Base-by-base conservation (phyloP, 352 stramenopile species). In the Phytophthora uliginosa region DNA sequence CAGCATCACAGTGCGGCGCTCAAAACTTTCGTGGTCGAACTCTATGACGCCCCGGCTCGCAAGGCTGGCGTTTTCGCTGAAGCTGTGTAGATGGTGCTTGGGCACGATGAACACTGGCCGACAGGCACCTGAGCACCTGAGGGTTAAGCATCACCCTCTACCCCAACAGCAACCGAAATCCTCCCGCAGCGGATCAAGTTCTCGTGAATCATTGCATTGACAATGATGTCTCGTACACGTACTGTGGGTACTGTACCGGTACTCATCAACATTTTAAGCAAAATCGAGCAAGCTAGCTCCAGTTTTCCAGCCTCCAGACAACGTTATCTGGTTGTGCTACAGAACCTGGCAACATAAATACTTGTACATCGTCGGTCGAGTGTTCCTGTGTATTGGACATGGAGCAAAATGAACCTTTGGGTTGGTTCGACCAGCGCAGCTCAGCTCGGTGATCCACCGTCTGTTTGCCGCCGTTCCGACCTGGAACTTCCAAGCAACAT, bases 401-500 rank as follows among this genome's bases (percentile, higher is more conserved):
- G 26, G 6, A 28, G 34, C 34, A 42, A 42, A 42, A 20, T 50
- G 40, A 42, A 18, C 36, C 18, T 48, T 48, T 4, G 7, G n/a
- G 8, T 17, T 24, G 45, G 45, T 13, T 51, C 45, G 10, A 13
- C 47, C 8, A 28, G 3, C 47, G 9, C 55, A 53, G 22, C 56
- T 17, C 48, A 69, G 53, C 62, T 69, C 52, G 63, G 63, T 69
- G 52, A 69, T 69, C 62, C 57, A 42, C 10, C 40, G 52, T 20
- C 31, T 64, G 31, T 59, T 38, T 45, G 36, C 12, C 54, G 33
- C 54, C 52, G 34, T 70, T 64, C 54, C 28, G 28, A 31, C 28
- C 4, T 4, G 28, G 28, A 31, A 31, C 28, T 31, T 31, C 28
- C 17, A 4, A 22, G 42, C 34, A 75, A 70, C 68, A 75, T 75